Base-by-base conservation (phyloP, 2,329 filamentous ascomycete genomes). In the Penicillium sp. region DNA sequence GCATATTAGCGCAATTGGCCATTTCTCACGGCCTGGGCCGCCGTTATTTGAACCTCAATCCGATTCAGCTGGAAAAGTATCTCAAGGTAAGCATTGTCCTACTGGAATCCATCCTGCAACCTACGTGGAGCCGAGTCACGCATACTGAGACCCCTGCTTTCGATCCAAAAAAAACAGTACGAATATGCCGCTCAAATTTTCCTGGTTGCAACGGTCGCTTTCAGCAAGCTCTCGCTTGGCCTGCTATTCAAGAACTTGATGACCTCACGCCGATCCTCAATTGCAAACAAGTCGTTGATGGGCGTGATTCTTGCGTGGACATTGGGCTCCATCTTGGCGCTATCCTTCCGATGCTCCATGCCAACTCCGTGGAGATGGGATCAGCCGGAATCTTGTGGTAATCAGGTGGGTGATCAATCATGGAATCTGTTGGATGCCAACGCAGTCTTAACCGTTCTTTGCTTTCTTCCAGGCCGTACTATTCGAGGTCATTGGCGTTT, bases 101-200 rank as follows among this genome's bases (percentile, higher is more conserved):
- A 13, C 1, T 9, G 7, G 5, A 32, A 29, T 25, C 4, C 29
- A 32, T 28, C n/a, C 25, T 26, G 11, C 12, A 18, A 18, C 18
- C 18, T 18, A 18, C 18, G 18, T 18, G 18, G 18, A 18, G 18
- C 18, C 18, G 18, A 18, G 18, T 18, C 18, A 18, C 18, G 18
- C 18, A 18, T 18, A 18, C 18, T 18, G 18, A 18, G 18, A 18
- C 2, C 18, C 18, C 1, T 18, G 18, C 18, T 18, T 18, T 18
- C 18, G 18, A 18, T 18, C 18, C 18, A 18, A 18, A 18, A 18
- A 18, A 18, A 29, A 18, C 25, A 58, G 55, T 56, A 57, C 28
- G 49, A 52, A 48, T 57, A 59, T 42, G 45, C 49, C 2, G 53
- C 56, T 11, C 56, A 59, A 33, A 56, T 59, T 11, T 43, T 59